A percentile compares a stretch with the other conserved stretches of the same genome.
phyloP scores from a whole-genome alignment of 2,329 filamentous ascomycete species.

The Tolypocladium cylindrosporum region DNA sequence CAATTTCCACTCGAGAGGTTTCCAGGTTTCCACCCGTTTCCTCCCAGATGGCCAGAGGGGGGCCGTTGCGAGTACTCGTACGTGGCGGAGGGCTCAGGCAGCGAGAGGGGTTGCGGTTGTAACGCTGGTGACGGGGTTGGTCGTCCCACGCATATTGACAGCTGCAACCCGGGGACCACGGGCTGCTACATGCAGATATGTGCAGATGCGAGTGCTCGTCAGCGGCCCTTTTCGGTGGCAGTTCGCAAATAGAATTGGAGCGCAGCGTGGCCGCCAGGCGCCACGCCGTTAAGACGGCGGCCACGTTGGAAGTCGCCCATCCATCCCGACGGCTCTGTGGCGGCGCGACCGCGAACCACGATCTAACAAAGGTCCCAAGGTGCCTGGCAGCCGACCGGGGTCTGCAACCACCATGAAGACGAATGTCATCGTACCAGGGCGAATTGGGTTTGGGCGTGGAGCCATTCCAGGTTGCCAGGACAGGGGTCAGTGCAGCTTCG shows the following conservation, averaged over 20 bases:
- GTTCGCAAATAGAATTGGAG: neutral
- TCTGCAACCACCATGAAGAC: neutral
- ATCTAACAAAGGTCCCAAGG: neutral
- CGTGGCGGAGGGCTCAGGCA: neutral
- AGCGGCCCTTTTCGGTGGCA: no score
- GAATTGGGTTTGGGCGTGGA: neutral
- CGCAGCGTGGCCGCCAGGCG: neutral
- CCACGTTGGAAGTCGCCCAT: neutral
- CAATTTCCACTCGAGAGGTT: neutral
- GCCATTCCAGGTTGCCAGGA: neutral
- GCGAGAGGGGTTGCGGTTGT: neutral
- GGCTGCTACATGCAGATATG: neutral
- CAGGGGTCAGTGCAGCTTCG: neutral
- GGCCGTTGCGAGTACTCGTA: no score
- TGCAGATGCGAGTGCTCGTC: neutral
- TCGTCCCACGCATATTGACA: neutral
- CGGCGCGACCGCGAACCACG: neutral
- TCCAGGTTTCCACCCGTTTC: no score
- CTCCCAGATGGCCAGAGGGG: no score
- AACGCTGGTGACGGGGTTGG: neutral
- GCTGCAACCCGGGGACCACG: neutral
- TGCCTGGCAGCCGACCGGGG: neutral
- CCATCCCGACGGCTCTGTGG: neutral
- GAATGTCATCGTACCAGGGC: neutral
- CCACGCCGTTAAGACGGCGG: neutral